These are phyloP conservation scores for Teunomyces tritomae DNA, from an alignment of 805 yeast genomes.

Conservation along the genomic window DNA sequence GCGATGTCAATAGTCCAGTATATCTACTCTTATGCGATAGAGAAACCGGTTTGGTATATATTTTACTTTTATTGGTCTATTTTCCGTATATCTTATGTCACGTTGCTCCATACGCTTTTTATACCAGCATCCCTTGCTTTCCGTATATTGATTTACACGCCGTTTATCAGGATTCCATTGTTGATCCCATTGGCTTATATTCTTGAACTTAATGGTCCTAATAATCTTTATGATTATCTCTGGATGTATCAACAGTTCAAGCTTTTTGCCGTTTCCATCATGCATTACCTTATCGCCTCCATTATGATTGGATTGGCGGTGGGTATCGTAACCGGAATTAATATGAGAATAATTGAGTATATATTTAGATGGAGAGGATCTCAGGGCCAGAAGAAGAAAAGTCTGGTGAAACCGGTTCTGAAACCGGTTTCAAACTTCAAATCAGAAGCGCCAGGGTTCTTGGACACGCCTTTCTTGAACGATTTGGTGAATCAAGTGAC, in stretches of 20 bases:
- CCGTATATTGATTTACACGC: conserved; percentile 10
- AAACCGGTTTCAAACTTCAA: neutral
- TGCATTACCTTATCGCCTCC: conserved; percentile 10
- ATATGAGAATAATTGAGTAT: conserved; percentile 7
- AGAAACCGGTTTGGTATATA: neutral
- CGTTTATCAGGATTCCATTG: conserved; percentile 11
- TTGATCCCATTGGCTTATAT: conserved; percentile 10
- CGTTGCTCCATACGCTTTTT: conserved; percentile 4
- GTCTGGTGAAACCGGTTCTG: neutral
- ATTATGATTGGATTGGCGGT: conserved; percentile 9
- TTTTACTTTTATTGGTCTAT: neutral
- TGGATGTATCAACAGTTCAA: conserved; percentile 11
- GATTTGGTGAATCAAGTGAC: conserved; percentile 2
- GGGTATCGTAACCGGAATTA: conserved; percentile 9
- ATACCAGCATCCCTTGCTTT: conserved; percentile 8
- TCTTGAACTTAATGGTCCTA: conserved; percentile 9
- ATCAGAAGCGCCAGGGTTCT: neutral
- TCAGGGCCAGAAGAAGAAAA: neutral
- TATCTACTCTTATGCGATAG: neutral
- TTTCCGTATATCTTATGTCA: neutral
- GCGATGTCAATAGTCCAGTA: neutral
- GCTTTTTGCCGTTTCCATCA: conserved; percentile 5
- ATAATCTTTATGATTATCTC: neutral
- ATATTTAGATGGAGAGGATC: conserved; percentile 7
- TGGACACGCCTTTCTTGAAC: conserved; percentile 1